phyloP scores from a whole-genome alignment of 768 basidiomycete genomes.

The Tulasnella sp. region DNA sequence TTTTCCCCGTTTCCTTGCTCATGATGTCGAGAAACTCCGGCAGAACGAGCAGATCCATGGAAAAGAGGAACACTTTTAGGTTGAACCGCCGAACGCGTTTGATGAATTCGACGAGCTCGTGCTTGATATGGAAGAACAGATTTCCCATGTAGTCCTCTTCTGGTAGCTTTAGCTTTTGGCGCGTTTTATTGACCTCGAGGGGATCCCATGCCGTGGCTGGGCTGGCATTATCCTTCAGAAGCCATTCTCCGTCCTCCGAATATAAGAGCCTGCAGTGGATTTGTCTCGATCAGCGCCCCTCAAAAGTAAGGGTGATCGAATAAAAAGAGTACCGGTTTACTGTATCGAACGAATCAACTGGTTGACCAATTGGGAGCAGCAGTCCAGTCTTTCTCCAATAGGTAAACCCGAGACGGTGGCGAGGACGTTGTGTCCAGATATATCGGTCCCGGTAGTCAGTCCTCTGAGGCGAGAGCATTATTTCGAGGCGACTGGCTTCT shows the following conservation, averaged over 20 bases:
- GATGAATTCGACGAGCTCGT: slow-evolving; percentile 42
- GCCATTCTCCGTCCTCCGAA: slow-evolving; percentile 45
- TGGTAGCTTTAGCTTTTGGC: slow-evolving; percentile 41
- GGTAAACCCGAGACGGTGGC: slow-evolving; percentile 45
- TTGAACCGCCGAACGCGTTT: slow-evolving; percentile 37
- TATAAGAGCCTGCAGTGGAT: neutral
- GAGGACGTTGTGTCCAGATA: slow-evolving; percentile 42
- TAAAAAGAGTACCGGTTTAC: slow-evolving; percentile 35
- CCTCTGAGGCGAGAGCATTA: slow-evolving; percentile 38
- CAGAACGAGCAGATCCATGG: slow-evolving; percentile 38
- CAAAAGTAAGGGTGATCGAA: neutral
- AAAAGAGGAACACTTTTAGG: slow-evolving; percentile 38
- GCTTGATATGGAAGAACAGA: slow-evolving; percentile 27
- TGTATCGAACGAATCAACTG: slow-evolving; percentile 41
- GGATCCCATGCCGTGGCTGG: slow-evolving; percentile 53
- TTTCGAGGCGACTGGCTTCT: neutral
- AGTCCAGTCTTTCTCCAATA: slow-evolving; percentile 43
- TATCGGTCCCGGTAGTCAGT: slow-evolving; percentile 45
- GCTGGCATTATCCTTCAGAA: slow-evolving; percentile 41
- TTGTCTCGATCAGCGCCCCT: neutral
- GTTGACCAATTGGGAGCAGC: slow-evolving; percentile 49
- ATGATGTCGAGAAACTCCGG: slow-evolving; percentile 38
- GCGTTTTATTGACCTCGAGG: slow-evolving; percentile 39
- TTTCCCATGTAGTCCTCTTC: slow-evolving; percentile 49
- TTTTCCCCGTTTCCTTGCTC: slow-evolving; percentile 30